Percentiles rank a stretch among this genome's conserved stretches.
phyloP scores from a whole-genome alignment of 305 asterid genomes.

The Caryopteris hybrid region DNA sequence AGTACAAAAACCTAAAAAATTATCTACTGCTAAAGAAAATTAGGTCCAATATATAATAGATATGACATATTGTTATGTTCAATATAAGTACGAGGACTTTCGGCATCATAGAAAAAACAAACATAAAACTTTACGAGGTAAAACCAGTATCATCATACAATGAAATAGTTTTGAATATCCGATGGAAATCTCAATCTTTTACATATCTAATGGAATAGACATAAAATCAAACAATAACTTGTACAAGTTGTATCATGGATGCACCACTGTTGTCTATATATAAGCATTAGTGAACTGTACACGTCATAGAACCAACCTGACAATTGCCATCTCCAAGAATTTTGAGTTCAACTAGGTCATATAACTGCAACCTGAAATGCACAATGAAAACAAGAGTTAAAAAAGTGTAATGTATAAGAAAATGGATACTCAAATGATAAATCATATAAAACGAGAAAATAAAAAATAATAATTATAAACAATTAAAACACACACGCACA shows the following conservation, averaged over 20 bases:
- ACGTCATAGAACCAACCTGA: conserved; percentile 54
- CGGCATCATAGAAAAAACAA: background rate
- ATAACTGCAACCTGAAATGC: conserved; percentile 63
- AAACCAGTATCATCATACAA: background rate
- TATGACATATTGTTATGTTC: background rate
- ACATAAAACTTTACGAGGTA: background rate
- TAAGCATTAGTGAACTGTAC: background rate
- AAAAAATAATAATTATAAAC: too few relatives aligned
- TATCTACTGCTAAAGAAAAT: background rate
- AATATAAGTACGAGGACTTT: background rate
- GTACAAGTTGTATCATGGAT: background rate
- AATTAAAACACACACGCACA: too few relatives aligned
- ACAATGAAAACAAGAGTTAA: conserved; percentile 7
- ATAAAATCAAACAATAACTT: background rate
- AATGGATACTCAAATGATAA: background rate
- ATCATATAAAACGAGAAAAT: background rate
- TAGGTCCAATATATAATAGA: background rate
- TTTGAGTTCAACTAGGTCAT: conserved; percentile 77
- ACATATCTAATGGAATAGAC: background rate
- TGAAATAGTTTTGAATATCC: background rate
- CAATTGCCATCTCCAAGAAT: conserved; percentile 96
- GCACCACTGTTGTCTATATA: too few relatives aligned
- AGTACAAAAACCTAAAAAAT: background rate
- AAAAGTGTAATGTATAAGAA: background rate
- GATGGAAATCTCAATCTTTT: background rate